Conservation (phyloP, 1,284 basidiomycete species). For the Trichosporon sp. region DNA sequence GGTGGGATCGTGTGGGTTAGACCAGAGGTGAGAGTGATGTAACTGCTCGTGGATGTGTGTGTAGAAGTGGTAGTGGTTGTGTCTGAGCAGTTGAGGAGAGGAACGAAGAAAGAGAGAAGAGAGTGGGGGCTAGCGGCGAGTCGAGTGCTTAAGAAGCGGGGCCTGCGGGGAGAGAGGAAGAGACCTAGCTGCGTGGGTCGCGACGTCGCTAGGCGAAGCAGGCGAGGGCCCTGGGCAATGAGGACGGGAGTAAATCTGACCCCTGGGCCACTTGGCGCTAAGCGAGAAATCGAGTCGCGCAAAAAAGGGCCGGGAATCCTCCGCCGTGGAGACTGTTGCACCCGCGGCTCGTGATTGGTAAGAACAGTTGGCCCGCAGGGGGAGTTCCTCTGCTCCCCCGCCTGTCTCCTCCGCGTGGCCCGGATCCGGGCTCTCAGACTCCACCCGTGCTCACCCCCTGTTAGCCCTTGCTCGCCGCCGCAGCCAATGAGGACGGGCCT, state of each 20-base stretch:
- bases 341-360: not conserved
- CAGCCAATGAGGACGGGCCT: not conserved
- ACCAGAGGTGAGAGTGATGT: constrained; percentile 12
- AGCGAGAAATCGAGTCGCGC: not conserved
- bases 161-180: not conserved
- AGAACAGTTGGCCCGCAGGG: not conserved
- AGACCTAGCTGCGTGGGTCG: not conserved
- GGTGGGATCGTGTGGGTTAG: not conserved
- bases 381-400: not conserved
- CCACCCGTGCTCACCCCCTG: not conserved
- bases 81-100: not conserved
- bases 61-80: not conserved
- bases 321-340: not conserved
- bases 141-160: constrained; percentile 6
- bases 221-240: not conserved
- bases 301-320: not conserved
- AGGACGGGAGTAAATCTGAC: not conserved
- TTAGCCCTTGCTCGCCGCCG: not conserved
- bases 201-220: not conserved
- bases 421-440: not conserved
- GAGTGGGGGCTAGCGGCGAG: not conserved
- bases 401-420: not conserved
- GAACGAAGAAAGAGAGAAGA: constrained; percentile 11
- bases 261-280: not conserved
- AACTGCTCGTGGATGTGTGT: constrained; percentile 5